A percentile compares a stretch with the other conserved stretches of the same genome.
These are phyloP conservation scores for Sarocladium oryzae DNA, from an alignment of 2,329 filamentous ascomycete genomes.

Conservation along the genomic window DNA sequence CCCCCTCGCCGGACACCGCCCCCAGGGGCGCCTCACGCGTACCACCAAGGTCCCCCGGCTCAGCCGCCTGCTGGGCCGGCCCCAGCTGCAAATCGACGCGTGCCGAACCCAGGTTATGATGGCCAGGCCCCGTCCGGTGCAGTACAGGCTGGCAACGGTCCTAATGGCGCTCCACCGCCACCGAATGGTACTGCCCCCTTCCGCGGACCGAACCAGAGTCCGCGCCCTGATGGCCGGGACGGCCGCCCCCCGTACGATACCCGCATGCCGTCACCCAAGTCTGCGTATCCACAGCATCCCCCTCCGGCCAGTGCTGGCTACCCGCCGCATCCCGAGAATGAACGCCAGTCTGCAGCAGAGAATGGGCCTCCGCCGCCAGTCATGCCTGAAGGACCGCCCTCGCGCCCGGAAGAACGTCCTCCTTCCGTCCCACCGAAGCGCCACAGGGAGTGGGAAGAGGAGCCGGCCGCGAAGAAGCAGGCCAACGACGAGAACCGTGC, in stretches of 20 bases:
- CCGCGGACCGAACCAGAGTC: conserved; percentile 58
- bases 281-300: conserved; percentile 74
- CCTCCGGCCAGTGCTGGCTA: conserved; percentile 42
- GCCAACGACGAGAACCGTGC: conserved; percentile 83
- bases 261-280: conserved; percentile 84
- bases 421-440: conserved; percentile 77
- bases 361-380: conserved; percentile 39
- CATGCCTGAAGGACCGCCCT: conserved; percentile 60
- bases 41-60: conserved; percentile 43
- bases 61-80: conserved; percentile 32
- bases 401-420: conserved; percentile 61
- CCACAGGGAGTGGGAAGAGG: conserved; percentile 87
- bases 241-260: conserved; percentile 77
- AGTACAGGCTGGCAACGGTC: conserved; percentile 28
- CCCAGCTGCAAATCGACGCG: conserved; percentile 45
- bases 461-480: conserved; percentile 72
- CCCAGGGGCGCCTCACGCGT: conserved; percentile 42
- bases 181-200: conserved; percentile 50
- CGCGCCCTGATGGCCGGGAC: conserved; percentile 79
- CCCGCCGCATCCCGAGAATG: conserved; percentile 61
- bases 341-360: conserved; percentile 57
- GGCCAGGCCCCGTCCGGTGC: conserved; percentile 43
- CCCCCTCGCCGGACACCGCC: conserved; percentile 46
- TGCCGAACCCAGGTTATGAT: conserved; percentile 53
- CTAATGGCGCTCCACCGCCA: conserved; percentile 22